These are phyloP conservation scores for Trichoderma sp. DNA, from an alignment of 2,329 filamentous ascomycete genomes.

Conservation along the genomic window DNA sequence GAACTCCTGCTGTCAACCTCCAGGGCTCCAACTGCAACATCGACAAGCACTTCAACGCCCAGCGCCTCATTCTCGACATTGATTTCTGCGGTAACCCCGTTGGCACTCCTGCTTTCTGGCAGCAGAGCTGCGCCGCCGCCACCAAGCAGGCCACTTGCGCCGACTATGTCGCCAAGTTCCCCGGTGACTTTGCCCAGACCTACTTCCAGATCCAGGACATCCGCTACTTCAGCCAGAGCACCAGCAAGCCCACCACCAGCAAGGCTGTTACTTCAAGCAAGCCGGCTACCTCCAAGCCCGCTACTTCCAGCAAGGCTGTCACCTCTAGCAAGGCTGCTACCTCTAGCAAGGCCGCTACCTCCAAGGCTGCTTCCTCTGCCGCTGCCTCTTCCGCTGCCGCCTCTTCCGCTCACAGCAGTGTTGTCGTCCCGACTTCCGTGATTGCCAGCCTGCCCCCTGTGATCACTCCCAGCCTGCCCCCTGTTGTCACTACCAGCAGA, in stretches of 20 bases:
- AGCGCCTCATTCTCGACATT: conserved; percentile 75
- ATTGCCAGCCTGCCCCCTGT: background rate
- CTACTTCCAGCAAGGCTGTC: background rate
- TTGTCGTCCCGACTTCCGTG: conserved; percentile 3
- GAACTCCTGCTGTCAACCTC: conserved; percentile 62
- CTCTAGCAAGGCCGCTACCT: background rate
- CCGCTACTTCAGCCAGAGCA: conserved; percentile 34
- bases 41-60: conserved; percentile 59
- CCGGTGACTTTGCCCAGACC: conserved; percentile 39
- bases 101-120: conserved; percentile 37
- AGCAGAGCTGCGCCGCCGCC: conserved; percentile 29
- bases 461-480: background rate
- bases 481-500: background rate
- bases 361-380: background rate
- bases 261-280: background rate
- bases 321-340: conserved; percentile 15
- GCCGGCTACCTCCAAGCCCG: background rate
- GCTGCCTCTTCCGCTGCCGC: background rate
- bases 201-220: conserved; percentile 50
- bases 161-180: conserved; percentile 41
- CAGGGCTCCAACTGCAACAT: conserved; percentile 63
- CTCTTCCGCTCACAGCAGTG: background rate
- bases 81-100: conserved; percentile 74
- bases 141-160: conserved; percentile 35
- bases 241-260: background rate